These are phyloP conservation scores for Coemansia sp. DNA, from an alignment of 192 early-diverging fungal genomes.

Conservation along the genomic window DNA sequence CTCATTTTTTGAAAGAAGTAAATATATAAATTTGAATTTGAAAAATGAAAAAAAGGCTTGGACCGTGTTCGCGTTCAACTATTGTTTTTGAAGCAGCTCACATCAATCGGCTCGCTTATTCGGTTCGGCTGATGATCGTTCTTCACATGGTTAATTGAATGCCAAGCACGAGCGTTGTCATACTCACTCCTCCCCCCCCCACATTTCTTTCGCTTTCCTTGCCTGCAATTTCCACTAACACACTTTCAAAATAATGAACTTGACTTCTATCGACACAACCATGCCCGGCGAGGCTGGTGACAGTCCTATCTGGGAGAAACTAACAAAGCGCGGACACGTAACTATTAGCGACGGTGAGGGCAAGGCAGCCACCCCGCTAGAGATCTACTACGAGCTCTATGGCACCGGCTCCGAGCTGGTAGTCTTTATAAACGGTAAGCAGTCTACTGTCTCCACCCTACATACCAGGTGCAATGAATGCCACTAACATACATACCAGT, in stretches of 20 bases:
- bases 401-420: slow-evolving; percentile 28
- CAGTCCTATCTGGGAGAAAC: slow-evolving; percentile 43
- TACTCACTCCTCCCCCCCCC: neutral
- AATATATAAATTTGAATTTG: neutral
- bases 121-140: neutral
- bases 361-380: neutral
- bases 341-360: slow-evolving; percentile 10
- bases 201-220: neutral
- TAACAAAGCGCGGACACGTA: slow-evolving; percentile 46
- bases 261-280: slow-evolving; percentile 37
- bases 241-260: slow-evolving; percentile 16
- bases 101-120: neutral
- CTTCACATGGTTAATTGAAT: neutral
- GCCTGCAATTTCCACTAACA: neutral
- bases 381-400: slow-evolving; percentile 53
- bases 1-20: slow-evolving; percentile 31
- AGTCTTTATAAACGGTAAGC: slow-evolving; percentile 41
- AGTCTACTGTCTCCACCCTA: neutral
- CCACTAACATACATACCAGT: neutral
- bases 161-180: neutral
- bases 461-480: neutral
- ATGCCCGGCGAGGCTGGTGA: slow-evolving; percentile 48
- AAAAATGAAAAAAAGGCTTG: neutral
- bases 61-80: neutral
- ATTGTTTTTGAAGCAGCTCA: neutral